Evolutionary conservation across 345 rosid genomes (phyloP), one percentile per base, ranked within the genome.

Genomic region (Salix koriyanagi): DNA sequence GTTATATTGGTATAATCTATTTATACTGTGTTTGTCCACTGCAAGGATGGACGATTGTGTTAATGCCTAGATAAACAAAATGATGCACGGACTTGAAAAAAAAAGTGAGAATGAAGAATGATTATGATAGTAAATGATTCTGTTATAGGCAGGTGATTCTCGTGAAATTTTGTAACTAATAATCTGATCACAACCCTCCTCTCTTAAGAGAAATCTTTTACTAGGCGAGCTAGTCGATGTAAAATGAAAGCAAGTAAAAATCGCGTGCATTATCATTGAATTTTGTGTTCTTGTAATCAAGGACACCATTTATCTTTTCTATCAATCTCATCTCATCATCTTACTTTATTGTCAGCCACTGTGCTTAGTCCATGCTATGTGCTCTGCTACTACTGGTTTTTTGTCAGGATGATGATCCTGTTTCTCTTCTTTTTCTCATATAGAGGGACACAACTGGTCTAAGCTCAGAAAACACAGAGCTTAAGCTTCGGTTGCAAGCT

Each of bases 401-500:
- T 5, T 1, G 41, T 67, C 48, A 25, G 69, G 48, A 6, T 6
- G 1, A 16, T 76, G 18, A 67, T 10, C 14, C 5, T 67, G 28
- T 77, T 76, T 64, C 42, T 18, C 76, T 71, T 81, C 75, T 34
- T 80, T 62, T 76, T 76, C 77, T 76, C 41, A 65, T 79, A 9
- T 77, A 92, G 98, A 92, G 96, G 81, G 96, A 94, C 85, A 90
- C 96, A 14, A 87, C 89, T 41, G 93, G 90, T 72, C 83, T 92
- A 84, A 85, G 83, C 65, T 79, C 89, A 74, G 98, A 94, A 82
- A 94, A 92, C 79, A 85, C 92, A 79, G 98, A 94, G 83, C 97
- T 92, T 78, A 92, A 94, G 92, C 91, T 92, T 82, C 91, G 93
- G 81, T 85, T 92, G 74, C 97, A 92, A 81, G 91, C 91, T 56